These are phyloP conservation scores for Penicillium crustosum DNA, from an alignment of 2,329 filamentous ascomycete species.

Conservation along the genomic window DNA sequence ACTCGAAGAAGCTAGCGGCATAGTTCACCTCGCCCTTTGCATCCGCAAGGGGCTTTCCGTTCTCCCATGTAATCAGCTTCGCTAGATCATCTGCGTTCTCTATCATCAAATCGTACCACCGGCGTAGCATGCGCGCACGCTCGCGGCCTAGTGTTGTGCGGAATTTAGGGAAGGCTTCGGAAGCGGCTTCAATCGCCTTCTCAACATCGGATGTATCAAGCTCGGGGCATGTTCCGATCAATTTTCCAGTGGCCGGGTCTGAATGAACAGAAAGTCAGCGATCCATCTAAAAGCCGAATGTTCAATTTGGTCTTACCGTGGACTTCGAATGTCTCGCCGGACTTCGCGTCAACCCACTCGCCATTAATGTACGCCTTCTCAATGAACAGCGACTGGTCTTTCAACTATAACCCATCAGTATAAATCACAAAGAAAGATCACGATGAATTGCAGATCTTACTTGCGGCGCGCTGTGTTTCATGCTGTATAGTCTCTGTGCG, in stretches of 20 bases:
- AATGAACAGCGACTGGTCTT: slow-evolving; percentile 80
- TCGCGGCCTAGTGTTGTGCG: slow-evolving; percentile 62
- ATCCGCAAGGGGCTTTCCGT: slow-evolving; percentile 65
- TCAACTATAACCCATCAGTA: slow-evolving; percentile 55
- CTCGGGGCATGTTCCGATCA: slow-evolving; percentile 79
- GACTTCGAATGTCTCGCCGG: slow-evolving; percentile 89
- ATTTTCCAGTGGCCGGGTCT: slow-evolving; percentile 80
- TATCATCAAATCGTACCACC: slow-evolving; percentile 67
- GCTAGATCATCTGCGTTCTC: slow-evolving; percentile 66
- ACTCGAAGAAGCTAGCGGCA: slow-evolving; percentile 61
- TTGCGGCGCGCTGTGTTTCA: slow-evolving; percentile 43
- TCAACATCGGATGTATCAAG: slow-evolving; percentile 76
- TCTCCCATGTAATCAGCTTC: slow-evolving; percentile 67
- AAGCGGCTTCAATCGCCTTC: slow-evolving; percentile 79
- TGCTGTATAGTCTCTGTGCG: slow-evolving; percentile 43
- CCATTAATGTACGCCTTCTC: slow-evolving; percentile 85
- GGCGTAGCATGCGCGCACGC: slow-evolving; percentile 60
- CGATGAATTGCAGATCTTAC: slow-evolving; percentile 26
- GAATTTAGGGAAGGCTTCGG: slow-evolving; percentile 65
- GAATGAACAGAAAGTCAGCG: not conserved
- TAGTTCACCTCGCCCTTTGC: slow-evolving; percentile 60
- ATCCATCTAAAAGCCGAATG: not conserved
- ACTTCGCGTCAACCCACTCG: slow-evolving; percentile 82
- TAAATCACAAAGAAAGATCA: not conserved
- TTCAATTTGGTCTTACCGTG: slow-evolving; percentile 52